Conservation (phyloP, 768 basidiomycete genomes). For the Termitomyces sp. region DNA sequence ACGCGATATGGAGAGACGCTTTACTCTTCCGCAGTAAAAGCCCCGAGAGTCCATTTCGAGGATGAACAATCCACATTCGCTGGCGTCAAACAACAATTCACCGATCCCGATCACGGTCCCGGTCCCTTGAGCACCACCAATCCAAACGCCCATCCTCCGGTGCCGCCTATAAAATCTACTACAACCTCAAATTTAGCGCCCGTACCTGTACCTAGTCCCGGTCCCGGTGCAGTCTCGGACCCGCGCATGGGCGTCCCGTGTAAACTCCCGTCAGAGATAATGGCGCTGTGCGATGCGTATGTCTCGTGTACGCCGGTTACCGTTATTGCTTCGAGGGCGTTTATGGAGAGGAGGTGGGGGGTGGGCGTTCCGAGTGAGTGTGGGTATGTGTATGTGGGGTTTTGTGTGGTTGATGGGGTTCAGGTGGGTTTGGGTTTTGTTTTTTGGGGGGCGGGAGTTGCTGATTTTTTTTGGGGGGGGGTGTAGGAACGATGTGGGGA, state of each 20-base stretch:
- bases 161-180: neutral
- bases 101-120: neutral
- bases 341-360: slow-evolving; percentile 24
- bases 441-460: neutral
- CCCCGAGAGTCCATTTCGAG: neutral
- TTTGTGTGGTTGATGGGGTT: slow-evolving; percentile 39
- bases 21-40: neutral
- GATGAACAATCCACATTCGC: neutral
- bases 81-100: too few species aligned
- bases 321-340: slow-evolving; percentile 33
- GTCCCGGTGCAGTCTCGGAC: neutral
- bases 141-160: neutral
- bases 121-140: neutral
- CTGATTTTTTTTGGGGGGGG: neutral
- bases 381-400: slow-evolving; percentile 42
- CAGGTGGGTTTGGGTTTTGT: slow-evolving; percentile 18
- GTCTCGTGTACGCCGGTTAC: slow-evolving; percentile 34
- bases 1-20: neutral
- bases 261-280: slow-evolving; percentile 39
- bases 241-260: slow-evolving; percentile 20
- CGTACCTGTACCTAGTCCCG: too few species aligned
- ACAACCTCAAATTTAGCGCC: neutral
- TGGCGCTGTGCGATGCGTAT: slow-evolving; percentile 38
- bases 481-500: neutral
- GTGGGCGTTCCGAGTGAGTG: slow-evolving; percentile 32